These are phyloP conservation scores for Aschersonia sp. DNA, from an alignment of 2,329 filamentous ascomycete species.

Conservation along the genomic window DNA sequence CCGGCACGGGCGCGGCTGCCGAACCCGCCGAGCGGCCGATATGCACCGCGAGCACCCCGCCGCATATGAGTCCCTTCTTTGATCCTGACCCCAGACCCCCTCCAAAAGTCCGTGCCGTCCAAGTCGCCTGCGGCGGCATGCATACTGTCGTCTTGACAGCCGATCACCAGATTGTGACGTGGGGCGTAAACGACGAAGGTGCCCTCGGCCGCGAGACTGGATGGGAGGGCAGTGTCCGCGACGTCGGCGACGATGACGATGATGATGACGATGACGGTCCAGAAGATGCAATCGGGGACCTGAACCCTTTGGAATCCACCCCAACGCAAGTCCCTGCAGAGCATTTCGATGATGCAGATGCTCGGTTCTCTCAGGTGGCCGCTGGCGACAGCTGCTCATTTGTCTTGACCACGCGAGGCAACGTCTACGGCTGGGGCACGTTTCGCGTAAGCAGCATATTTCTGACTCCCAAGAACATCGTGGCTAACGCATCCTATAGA, in stretches of 20 bases:
- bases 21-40: constrained; percentile 68
- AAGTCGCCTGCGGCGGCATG: constrained; percentile 70
- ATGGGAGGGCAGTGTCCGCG: constrained; percentile 49
- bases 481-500: not conserved
- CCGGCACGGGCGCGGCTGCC: constrained; percentile 48
- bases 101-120: constrained; percentile 52
- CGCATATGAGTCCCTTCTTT: constrained; percentile 36
- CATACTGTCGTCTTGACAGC: constrained; percentile 63
- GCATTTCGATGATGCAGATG: constrained; percentile 43
- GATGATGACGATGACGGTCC: constrained; percentile 26
- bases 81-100: constrained; percentile 57
- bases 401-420: constrained; percentile 58
- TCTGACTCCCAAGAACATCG: not conserved
- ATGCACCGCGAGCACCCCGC: constrained; percentile 16
- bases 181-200: constrained; percentile 79
- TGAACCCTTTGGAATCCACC: not conserved
- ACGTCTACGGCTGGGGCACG: constrained; percentile 73
- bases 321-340: constrained; percentile 18
- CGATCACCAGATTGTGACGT: constrained; percentile 70
- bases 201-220: constrained; percentile 62
- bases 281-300: not conserved
- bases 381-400: constrained; percentile 66
- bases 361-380: constrained; percentile 47
- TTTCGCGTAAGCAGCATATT: constrained; percentile 40
- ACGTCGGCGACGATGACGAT: constrained; percentile 42